Conservation (phyloP, 441 rosid species). For the Mallotus repandus region DNA sequence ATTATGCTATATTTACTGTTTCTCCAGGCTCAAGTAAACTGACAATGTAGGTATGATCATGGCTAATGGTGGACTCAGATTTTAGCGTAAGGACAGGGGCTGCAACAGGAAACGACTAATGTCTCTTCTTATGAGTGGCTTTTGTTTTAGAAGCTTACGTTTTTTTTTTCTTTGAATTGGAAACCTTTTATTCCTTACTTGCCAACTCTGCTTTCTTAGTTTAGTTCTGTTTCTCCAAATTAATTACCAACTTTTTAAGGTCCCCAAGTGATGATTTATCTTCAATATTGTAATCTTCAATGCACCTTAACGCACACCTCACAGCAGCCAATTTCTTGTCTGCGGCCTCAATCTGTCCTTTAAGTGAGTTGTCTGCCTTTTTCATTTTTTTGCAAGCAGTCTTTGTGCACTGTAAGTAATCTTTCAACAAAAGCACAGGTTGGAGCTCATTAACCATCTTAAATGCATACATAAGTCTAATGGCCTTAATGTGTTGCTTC, state of each 20-base stretch:
- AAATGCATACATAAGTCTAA: constrained; percentile 33
- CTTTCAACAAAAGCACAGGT: constrained; percentile 28
- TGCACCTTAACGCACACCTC: constrained; percentile 22
- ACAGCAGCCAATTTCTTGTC: constrained; percentile 25
- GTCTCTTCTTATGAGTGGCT: no score
- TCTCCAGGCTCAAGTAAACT: constrained; percentile 83
- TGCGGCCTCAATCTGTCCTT: constrained; percentile 27
- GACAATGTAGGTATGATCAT: constrained; percentile 21
- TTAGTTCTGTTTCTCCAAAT: no score
- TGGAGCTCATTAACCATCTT: constrained; percentile 31
- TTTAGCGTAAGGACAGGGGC: no score
- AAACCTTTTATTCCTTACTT: no score
- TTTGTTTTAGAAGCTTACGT: no score
- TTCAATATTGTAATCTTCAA: constrained; percentile 29
- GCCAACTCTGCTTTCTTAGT: no score
- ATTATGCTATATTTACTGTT: constrained; percentile 48
- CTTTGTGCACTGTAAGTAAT: constrained; percentile 22
- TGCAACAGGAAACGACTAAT: no score
- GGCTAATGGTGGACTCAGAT: no score
- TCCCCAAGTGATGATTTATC: neutral
- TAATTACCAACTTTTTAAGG: no score
- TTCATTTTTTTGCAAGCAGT: constrained; percentile 3
- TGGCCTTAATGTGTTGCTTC: constrained; percentile 32
- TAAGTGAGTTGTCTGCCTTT: constrained; percentile 14
- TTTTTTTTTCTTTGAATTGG: no score